Evolutionary conservation across 345 rosid genomes (phyloP).

Genomic region (Eutrema yunnanense): DNA sequence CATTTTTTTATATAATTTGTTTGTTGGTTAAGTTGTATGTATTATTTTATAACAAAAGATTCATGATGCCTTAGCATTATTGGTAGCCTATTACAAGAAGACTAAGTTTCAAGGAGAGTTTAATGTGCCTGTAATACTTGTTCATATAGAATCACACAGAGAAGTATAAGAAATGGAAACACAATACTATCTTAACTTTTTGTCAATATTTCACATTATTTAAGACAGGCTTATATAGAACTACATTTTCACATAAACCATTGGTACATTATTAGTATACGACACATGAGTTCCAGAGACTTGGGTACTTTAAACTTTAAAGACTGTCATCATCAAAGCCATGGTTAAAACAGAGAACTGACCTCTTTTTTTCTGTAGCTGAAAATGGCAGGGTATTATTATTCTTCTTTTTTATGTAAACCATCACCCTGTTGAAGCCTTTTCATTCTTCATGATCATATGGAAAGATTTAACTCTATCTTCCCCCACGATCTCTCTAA

Average conservation of each 20-base stretch:
- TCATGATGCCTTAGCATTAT: not conserved
- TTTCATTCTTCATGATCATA: constrained; percentile 95
- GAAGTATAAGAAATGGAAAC: not conserved
- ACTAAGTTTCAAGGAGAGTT: not conserved
- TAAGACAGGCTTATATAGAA: not conserved
- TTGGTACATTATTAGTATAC: not conserved
- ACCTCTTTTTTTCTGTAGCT: not conserved
- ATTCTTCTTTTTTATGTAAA: not conserved
- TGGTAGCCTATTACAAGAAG: not conserved
- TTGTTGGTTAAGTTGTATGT: constrained; percentile 6
- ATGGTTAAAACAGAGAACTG: not conserved
- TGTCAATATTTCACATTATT: not conserved
- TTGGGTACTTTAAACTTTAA: not conserved
- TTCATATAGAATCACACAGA: not conserved
- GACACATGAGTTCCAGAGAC: not conserved
- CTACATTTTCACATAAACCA: constrained; percentile 1
- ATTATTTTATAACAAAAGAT: not conserved
- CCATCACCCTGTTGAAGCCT: constrained; percentile 72
- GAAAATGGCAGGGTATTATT: not conserved
- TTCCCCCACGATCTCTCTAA: constrained; percentile 82
- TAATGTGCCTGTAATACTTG: not conserved
- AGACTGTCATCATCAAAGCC: not conserved
- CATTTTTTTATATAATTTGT: not conserved
- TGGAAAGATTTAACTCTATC: constrained; percentile 83
- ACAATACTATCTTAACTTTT: not conserved